These are phyloP conservation scores for Penicillium paxilli DNA, from an alignment of 495 filamentous ascomycete genomes.

Conservation along the genomic window DNA sequence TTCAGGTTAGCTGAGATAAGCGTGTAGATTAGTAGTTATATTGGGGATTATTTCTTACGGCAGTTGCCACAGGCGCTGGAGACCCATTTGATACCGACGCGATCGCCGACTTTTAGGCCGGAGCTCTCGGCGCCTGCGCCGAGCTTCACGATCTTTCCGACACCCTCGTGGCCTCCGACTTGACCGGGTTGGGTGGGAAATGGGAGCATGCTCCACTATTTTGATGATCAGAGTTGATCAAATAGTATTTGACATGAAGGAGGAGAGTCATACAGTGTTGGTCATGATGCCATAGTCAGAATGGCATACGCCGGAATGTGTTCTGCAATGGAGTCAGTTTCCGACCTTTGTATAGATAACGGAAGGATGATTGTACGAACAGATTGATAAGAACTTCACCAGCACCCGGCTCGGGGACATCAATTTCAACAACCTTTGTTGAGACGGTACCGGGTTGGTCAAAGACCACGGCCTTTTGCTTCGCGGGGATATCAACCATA, in stretches of 20 bases:
- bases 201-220: slow-evolving; percentile 57
- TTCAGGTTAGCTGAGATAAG: slow-evolving; percentile 2
- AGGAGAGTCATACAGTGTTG: slow-evolving; percentile 37
- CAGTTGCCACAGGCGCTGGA: slow-evolving; percentile 51
- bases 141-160: slow-evolving; percentile 62
- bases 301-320: slow-evolving; percentile 71
- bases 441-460: slow-evolving; percentile 68
- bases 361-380: slow-evolving; percentile 29
- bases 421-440: slow-evolving; percentile 65
- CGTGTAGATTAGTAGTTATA: too few species aligned
- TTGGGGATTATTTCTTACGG: slow-evolving; percentile 25
- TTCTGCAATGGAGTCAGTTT: slow-evolving; percentile 36
- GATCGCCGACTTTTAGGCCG: slow-evolving; percentile 62
- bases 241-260: neutral
- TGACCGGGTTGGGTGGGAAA: slow-evolving; percentile 63
- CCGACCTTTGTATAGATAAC: neutral
- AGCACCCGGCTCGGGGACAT: slow-evolving; percentile 63
- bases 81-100: slow-evolving; percentile 63
- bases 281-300: slow-evolving; percentile 66
- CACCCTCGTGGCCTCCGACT: slow-evolving; percentile 65
- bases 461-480: slow-evolving; percentile 67
- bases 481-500: slow-evolving; percentile 55
- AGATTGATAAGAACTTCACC: slow-evolving; percentile 69
- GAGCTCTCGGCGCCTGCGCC: slow-evolving; percentile 50
- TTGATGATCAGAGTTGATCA: slow-evolving; percentile 8